phyloP scores from a whole-genome alignment of 441 rosid genomes.

The Geranium incanum region DNA sequence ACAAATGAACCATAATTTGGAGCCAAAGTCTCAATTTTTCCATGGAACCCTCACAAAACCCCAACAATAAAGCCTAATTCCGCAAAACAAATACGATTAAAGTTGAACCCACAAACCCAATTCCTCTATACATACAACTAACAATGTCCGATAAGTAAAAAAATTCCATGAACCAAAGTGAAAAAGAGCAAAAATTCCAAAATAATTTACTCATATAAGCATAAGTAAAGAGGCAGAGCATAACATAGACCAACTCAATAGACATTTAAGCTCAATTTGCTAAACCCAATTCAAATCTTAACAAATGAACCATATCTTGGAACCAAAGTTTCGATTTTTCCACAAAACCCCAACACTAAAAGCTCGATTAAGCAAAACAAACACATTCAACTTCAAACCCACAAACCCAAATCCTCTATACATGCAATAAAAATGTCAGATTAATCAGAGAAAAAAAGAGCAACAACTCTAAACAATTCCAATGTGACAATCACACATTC shows the following conservation, averaged over 20 bases:
- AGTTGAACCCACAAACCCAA: neutral
- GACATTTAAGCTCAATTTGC: neutral
- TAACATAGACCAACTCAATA: neutral
- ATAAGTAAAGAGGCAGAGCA: neutral
- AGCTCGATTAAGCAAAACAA: neutral
- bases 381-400: neutral
- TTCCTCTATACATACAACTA: neutral
- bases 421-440: neutral
- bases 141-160: neutral
- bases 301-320: neutral
- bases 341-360: neutral
- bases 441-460: neutral
- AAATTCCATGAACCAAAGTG: neutral
- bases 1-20: neutral
- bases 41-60: neutral
- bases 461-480: neutral
- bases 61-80: neutral
- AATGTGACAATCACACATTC: neutral
- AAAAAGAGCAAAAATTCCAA: neutral
- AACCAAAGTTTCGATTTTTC: neutral
- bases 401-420: neutral
- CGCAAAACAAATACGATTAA: neutral
- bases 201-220: neutral
- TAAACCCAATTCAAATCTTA: neutral
- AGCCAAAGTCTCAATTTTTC: neutral